Evolutionary conservation across 306 rosid genomes (phyloP), one percentile per base, ranked within the genome.

Genomic region (Pyrus bretschneideri): DNA sequence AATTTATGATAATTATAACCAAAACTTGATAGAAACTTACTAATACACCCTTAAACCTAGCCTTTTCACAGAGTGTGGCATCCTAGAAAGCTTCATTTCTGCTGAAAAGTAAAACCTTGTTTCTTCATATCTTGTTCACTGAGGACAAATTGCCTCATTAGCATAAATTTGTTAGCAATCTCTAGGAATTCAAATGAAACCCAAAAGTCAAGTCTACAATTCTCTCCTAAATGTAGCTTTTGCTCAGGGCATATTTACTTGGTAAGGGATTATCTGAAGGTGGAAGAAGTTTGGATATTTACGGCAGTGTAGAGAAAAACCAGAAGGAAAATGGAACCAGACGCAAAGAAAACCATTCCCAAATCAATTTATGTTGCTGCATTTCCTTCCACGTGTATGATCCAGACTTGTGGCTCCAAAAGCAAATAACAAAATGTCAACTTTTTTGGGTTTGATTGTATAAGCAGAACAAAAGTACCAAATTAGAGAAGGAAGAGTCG

Each of bases 221-320:
- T 61, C 11, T 27, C 38, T 61, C 35, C 33, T 21, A 23, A 61
- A 10, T 15, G 9, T 25, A 61, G 31, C 30, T 19, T 25, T 22
- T 58, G 66, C 35, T 25, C 67, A 23, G 18, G 40, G 40, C 9
- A 44, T 44, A 12, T 44, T 44, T 44, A 44, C 49, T 44, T 1
- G 49, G 49, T 44, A 44, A 10, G 49, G 49, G 9, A 35, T 83
- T 66, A 27, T 79, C 61, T 1, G 89, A 91, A 8, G 90, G 90
- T 7, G 93, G 89, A 49, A 87, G 87, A 73, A 91, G 81, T 86
- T 93, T 91, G 84, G 91, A 87, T 46, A 91, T 9, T 27, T 31
- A 87, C 66, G 38, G 95, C 85, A 5, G 89, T 83, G 55, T 82
- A 87, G 77, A 91, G 75, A 78, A 85, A 94, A 10, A 82, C 85